Percentiles rank a stretch among this genome's conserved stretches.
Evolutionary conservation across 345 rosid genomes (phyloP).

Genomic region (Excoecaria agallocha): DNA sequence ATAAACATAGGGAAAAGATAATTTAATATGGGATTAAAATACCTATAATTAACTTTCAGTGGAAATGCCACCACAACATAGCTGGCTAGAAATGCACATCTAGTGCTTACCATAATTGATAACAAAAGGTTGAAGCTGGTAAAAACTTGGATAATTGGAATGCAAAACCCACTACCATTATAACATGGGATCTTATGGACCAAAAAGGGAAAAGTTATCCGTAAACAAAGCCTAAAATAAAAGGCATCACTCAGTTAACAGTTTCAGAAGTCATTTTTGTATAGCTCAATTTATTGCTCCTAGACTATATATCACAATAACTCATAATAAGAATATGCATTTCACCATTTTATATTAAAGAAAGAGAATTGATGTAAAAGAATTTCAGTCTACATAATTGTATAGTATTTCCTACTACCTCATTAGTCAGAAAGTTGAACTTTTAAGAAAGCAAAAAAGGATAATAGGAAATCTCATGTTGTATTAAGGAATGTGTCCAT

Average conservation of each 20-base stretch:
- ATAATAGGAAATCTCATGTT: background rate
- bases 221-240: conserved; percentile 58
- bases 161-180: conserved; percentile 84
- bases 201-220: conserved; percentile 53
- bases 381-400: background rate
- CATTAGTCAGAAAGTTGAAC: background rate
- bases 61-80: conserved; percentile 2
- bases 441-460: background rate
- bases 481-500: background rate
- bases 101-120: conserved; percentile 51
- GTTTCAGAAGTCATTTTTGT: background rate
- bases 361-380: background rate
- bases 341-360: background rate
- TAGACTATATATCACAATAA: background rate
- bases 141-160: too few relatives aligned
- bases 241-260: conserved; percentile 12
- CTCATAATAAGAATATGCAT: background rate
- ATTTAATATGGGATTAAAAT: background rate
- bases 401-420: background rate
- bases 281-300: background rate
- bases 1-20: background rate
- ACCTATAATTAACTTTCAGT: background rate
- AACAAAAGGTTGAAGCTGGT: conserved; percentile 68
- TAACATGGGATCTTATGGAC: conserved; percentile 63
- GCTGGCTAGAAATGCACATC: background rate